A percentile compares a stretch with the other conserved stretches of the same genome.
phyloP scores from a whole-genome alignment of 805 yeast genomes.

The Saccharomycopsis fermentans region DNA sequence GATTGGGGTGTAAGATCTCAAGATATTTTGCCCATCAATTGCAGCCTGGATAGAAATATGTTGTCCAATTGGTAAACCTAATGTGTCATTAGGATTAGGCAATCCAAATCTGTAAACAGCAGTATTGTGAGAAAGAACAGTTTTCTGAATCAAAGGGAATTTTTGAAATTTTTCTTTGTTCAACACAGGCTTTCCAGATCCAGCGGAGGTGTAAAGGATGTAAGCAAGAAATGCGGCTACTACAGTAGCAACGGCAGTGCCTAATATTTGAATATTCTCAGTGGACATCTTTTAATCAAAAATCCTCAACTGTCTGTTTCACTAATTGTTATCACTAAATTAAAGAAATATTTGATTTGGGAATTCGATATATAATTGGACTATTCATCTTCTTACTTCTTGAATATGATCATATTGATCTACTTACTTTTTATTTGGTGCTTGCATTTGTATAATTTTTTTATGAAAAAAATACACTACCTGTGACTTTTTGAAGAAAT shows the following conservation, averaged over 20 bases:
- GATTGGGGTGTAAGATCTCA: conserved; percentile 85
- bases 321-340: not conserved
- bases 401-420: not conserved
- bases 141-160: conserved; percentile 73
- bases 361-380: not conserved
- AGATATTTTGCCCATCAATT: conserved; percentile 69
- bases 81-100: conserved; percentile 59
- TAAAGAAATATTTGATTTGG: no score
- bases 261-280: conserved; percentile 13
- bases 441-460: not conserved
- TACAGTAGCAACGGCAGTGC: conserved; percentile 13
- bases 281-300: conserved; percentile 5
- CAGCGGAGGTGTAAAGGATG: conserved; percentile 24
- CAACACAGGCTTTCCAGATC: conserved; percentile 42
- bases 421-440: not conserved
- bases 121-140: conserved; percentile 67
- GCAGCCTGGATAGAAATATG: conserved; percentile 74
- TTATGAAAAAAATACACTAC: not conserved
- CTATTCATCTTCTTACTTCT: not conserved
- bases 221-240: conserved; percentile 18
- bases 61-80: conserved; percentile 92
- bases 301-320: not conserved
- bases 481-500: not conserved
- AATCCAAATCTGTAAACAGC: conserved; percentile 76
- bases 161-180: conserved; percentile 58